Conservation (phyloP, 1,284 basidiomycete genomes). For the Heterobasidion annosum region DNA sequence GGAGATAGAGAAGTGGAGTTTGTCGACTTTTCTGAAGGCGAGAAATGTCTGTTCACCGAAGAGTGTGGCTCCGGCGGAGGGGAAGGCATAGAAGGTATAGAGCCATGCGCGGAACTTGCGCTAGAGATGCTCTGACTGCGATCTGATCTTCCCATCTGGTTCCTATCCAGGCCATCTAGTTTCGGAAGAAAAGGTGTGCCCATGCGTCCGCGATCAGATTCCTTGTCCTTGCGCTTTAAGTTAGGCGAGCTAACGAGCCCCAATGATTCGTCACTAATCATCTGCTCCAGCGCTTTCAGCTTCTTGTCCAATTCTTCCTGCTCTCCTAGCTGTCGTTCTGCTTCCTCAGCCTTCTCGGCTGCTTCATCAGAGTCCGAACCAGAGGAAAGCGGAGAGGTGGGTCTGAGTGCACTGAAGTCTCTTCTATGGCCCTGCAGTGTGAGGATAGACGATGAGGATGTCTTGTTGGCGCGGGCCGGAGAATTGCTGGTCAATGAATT, state of each 20-base stretch:
- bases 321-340: slow-evolving; percentile 54
- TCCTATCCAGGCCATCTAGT: background rate
- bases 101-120: slow-evolving; percentile 60
- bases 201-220: slow-evolving; percentile 35
- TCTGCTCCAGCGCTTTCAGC: slow-evolving; percentile 51
- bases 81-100: slow-evolving; percentile 72
- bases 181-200: slow-evolving; percentile 23
- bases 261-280: slow-evolving; percentile 63
- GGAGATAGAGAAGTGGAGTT: slow-evolving; percentile 51
- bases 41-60: slow-evolving; percentile 39
- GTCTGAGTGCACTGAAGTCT: slow-evolving; percentile 14
- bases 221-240: slow-evolving; percentile 23
- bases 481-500: slow-evolving; percentile 52
- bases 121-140: slow-evolving; percentile 64
- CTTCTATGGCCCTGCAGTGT: slow-evolving; percentile 44
- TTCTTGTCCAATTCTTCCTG: slow-evolving; percentile 57
- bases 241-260: slow-evolving; percentile 55
- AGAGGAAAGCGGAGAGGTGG: slow-evolving; percentile 34
- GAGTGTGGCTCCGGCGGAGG: slow-evolving; percentile 43
- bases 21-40: slow-evolving; percentile 42
- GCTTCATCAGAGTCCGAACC: slow-evolving; percentile 42
- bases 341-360: slow-evolving; percentile 53
- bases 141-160: background rate
- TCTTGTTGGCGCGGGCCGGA: slow-evolving; percentile 35
- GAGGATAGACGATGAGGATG: slow-evolving; percentile 56